Evolutionary conservation across 2,329 filamentous ascomycete species (phyloP).

Genomic region (Allantophomopsis lycopodina): DNA sequence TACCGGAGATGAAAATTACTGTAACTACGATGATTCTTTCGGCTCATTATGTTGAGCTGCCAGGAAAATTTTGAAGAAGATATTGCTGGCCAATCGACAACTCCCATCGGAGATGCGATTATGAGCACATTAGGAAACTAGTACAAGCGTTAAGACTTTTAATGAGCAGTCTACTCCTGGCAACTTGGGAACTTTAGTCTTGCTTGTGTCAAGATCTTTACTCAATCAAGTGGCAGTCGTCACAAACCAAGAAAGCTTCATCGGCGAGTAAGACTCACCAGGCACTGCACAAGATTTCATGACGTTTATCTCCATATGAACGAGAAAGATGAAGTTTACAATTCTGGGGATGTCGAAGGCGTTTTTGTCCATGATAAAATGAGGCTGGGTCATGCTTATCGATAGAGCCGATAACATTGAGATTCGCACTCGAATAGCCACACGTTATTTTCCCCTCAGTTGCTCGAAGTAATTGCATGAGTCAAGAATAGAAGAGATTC

Average conservation of each 20-base stretch:
- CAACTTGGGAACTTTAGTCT: slow-evolving; percentile 43
- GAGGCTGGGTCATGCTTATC: too few relatives aligned
- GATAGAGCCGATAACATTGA: too few relatives aligned
- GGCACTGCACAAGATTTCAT: slow-evolving; percentile 49
- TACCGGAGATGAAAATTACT: too few relatives aligned
- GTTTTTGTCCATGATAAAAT: too few relatives aligned
- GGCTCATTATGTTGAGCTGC: too few relatives aligned
- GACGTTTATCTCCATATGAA: slow-evolving; percentile 51
- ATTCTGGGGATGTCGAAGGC: too few relatives aligned
- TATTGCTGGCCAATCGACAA: slow-evolving; percentile 34
- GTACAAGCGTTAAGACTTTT: slow-evolving; percentile 48
- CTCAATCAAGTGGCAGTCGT: slow-evolving; percentile 58
- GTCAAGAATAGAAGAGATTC: too few relatives aligned
- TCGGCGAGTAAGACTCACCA: slow-evolving; percentile 48
- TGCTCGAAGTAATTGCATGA: too few relatives aligned
- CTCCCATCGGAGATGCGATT: slow-evolving; percentile 46
- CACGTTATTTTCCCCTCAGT: too few relatives aligned
- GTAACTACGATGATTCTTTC: too few relatives aligned
- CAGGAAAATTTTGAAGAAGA: too few relatives aligned
- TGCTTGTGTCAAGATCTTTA: slow-evolving; percentile 58
- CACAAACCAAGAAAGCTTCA: slow-evolving; percentile 54
- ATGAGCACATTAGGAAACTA: slow-evolving; percentile 16
- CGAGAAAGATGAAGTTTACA: slow-evolving; percentile 31
- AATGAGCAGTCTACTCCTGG: slow-evolving; percentile 54
- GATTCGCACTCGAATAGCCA: too few relatives aligned